A percentile compares a stretch with the other conserved stretches of the same genome.
These are phyloP conservation scores for Plasmodium inui DNA, from an alignment of 169 alveolate species.

Conservation along the genomic window DNA sequence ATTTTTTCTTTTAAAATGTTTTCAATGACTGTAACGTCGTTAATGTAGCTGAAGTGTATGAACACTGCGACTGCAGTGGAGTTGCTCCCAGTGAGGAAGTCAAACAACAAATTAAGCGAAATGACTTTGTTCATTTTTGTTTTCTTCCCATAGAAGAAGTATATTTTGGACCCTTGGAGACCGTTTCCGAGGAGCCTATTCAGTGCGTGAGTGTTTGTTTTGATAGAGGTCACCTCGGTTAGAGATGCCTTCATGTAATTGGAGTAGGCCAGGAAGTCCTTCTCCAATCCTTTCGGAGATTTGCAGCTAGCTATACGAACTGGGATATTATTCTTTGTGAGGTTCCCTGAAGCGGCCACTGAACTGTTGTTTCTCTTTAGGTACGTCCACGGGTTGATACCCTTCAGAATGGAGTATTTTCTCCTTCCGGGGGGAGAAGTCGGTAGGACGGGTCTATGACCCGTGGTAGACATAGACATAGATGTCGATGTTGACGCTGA, in stretches of 20 bases:
- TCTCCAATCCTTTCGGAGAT: background rate
- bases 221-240: background rate
- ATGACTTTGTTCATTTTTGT: constrained; percentile 43
- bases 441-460: background rate
- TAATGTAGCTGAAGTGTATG: constrained; percentile 41
- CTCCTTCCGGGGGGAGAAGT: background rate
- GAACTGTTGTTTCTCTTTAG: background rate
- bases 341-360: background rate
- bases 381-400: background rate
- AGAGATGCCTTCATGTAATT: background rate
- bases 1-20: constrained; percentile 27
- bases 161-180: constrained; percentile 18
- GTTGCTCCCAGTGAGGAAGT: background rate
- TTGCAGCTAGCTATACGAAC: background rate
- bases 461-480: background rate
- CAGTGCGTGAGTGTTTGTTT: constrained; percentile 6
- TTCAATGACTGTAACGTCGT: constrained; percentile 21
- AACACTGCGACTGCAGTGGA: constrained; percentile 4
- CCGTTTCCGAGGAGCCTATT: constrained; percentile 27
- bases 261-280: background rate
- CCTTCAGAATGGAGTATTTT: background rate
- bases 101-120: constrained; percentile 18
- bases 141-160: constrained; percentile 35
- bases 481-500: background rate
- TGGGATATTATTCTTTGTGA: background rate